Evolutionary conservation across 305 asterid genomes (phyloP).

Genomic region (Fraxinus angustifolia): DNA sequence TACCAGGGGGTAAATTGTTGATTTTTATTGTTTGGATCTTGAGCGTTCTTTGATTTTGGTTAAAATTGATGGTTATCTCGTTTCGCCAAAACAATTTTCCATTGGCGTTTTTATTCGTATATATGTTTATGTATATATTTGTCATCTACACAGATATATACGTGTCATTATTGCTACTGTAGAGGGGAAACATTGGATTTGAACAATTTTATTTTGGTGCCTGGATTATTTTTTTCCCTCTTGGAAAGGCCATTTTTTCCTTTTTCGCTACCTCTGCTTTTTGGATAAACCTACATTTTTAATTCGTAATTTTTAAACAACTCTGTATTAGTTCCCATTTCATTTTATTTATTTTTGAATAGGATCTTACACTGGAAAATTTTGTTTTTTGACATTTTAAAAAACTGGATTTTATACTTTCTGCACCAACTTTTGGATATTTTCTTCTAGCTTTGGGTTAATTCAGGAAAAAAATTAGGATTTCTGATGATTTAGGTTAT

Average conservation of each 20-base stretch:
- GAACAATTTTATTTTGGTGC: constrained; percentile 5
- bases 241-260: neutral
- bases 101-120: constrained; percentile 1
- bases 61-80: constrained; percentile 18
- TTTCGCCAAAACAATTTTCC: neutral
- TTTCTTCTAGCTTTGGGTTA: constrained; percentile 12
- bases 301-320: neutral
- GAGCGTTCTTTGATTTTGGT: constrained; percentile 26
- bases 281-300: constrained; percentile 14
- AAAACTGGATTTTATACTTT: constrained; percentile 9
- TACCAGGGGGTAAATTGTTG: constrained; percentile 22
- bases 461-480: constrained; percentile 1
- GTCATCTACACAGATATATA: neutral
- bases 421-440: constrained; percentile 21
- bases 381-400: neutral
- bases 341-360: neutral
- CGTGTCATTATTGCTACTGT: neutral
- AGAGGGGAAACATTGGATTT: constrained; percentile 12
- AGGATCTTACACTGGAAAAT: neutral
- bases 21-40: constrained; percentile 36
- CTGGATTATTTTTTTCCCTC: neutral
- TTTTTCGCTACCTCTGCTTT: constrained; percentile 19
- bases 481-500: neutral
- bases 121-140: neutral
- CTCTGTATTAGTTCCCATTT: neutral